phyloP scores from a whole-genome alignment of 257 asterid species.

The Avicennia marina region DNA sequence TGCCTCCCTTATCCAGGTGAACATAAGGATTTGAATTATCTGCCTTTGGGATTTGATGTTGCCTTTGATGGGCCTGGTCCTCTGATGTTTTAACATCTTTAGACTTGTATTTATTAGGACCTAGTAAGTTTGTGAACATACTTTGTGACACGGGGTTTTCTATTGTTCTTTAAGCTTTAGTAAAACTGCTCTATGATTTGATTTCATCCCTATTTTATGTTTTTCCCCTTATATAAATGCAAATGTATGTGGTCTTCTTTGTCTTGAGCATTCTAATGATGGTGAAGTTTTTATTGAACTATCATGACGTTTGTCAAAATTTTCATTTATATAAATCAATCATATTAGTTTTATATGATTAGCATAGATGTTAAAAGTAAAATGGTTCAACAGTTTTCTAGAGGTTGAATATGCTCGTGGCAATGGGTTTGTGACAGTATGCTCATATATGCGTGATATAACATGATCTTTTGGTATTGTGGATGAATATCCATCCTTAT shows the following conservation, averaged over 20 bases:
- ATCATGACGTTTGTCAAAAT: not conserved
- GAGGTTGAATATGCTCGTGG: constrained; percentile 4
- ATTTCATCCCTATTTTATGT: not conserved
- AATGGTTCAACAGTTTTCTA: not conserved
- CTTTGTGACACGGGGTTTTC: not conserved
- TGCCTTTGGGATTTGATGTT: constrained; percentile 1
- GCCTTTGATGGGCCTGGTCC: no score
- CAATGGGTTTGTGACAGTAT: not conserved
- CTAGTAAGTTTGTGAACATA: not conserved
- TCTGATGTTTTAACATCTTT: constrained; percentile 5
- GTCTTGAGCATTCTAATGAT: not conserved
- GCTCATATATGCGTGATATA: constrained; percentile 4
- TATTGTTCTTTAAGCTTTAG: constrained; percentile 4
- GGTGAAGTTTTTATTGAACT: not conserved
- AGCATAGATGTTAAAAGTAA: not conserved
- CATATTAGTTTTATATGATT: not conserved
- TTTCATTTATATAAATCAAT: not conserved
- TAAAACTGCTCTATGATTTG: not conserved
- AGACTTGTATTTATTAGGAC: constrained; percentile 4
- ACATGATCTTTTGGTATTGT: not conserved
- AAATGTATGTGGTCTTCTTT: not conserved
- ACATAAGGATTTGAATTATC: constrained; percentile 15
- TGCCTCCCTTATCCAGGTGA: constrained; percentile 84
- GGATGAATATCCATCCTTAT: not conserved
- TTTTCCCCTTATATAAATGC: no score